Conservation (phyloP, 2,329 filamentous ascomycete species). For the Bisporella sp. region DNA sequence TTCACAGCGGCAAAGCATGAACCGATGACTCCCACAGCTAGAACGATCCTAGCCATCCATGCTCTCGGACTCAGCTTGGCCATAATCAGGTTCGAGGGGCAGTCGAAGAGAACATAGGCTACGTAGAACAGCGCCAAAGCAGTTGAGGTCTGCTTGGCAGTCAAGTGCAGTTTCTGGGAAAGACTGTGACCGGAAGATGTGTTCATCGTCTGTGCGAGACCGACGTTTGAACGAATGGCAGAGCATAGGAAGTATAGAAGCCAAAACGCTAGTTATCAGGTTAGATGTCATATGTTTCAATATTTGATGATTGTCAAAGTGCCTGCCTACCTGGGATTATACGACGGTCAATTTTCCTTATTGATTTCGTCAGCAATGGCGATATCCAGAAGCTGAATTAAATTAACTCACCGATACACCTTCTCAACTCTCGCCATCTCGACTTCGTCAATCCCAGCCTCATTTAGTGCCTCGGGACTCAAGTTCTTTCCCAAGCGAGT, state of each 20-base stretch:
- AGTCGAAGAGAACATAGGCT: constrained; percentile 83
- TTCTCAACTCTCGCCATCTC: constrained; percentile 26
- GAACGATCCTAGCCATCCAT: constrained; percentile 89
- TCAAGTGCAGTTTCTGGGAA: constrained; percentile 61
- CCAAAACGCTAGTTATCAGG: constrained; percentile 62
- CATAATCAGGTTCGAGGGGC: constrained; percentile 86
- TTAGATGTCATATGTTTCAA: constrained; percentile 1
- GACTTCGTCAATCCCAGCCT: constrained; percentile 13
- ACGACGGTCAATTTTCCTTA: constrained; percentile 45
- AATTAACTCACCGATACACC: constrained; percentile 29
- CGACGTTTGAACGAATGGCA: constrained; percentile 85
- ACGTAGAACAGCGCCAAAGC: constrained; percentile 87
- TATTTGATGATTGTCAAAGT: neutral
- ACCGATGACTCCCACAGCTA: constrained; percentile 79
- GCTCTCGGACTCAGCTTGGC: constrained; percentile 74
- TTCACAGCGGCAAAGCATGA: constrained; percentile 77
- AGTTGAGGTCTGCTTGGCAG: constrained; percentile 71
- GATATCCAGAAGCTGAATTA: neutral
- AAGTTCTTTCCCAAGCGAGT: constrained; percentile 2
- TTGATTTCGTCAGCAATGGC: neutral
- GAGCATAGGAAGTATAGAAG: constrained; percentile 86
- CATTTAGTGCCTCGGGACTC: constrained; percentile 1
- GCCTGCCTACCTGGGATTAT: constrained; percentile 40
- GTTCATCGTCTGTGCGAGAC: constrained; percentile 95
- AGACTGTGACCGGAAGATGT: constrained; percentile 62